phyloP scores from a whole-genome alignment of 179 eudicot species.

The Beta lomatogona region DNA sequence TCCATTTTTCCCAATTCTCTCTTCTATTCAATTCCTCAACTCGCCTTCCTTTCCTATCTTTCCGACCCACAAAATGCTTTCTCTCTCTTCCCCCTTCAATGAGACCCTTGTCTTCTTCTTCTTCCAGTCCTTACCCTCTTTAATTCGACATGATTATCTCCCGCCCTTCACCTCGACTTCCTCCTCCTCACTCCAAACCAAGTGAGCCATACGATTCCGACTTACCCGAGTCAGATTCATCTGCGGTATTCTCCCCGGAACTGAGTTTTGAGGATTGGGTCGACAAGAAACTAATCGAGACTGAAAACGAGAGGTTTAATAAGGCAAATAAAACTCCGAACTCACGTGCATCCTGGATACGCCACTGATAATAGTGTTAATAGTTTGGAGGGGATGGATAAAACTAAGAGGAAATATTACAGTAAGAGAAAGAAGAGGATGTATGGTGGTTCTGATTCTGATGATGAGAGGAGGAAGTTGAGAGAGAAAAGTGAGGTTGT shows the following conservation, averaged over 20 bases:
- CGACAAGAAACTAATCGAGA: conserved; percentile 54
- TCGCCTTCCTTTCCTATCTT: background rate
- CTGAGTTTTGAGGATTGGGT: conserved; percentile 79
- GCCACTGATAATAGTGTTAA: no score
- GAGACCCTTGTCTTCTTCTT: conserved; percentile 50
- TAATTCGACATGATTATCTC: conserved; percentile 85
- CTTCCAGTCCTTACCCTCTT: conserved; percentile 71
- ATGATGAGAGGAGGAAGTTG: conserved; percentile 50
- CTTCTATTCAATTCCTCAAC: conserved; percentile 34
- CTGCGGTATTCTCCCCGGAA: conserved; percentile 22
- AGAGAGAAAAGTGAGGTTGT: conserved; percentile 49
- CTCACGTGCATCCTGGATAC: no score
- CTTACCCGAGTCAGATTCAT: conserved; percentile 28
- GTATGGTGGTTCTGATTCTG: conserved; percentile 92
- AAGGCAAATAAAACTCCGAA: background rate
- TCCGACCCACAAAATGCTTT: conserved; percentile 2
- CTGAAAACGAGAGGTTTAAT: background rate
- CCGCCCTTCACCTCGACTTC: conserved; percentile 51
- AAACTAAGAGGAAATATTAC: conserved; percentile 76
- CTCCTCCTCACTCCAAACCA: conserved; percentile 35
- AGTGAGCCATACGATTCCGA: conserved; percentile 32
- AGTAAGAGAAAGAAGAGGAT: conserved; percentile 75
- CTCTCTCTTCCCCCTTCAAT: conserved; percentile 24
- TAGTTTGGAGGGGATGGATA: conserved; percentile 53
- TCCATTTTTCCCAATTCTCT: conserved; percentile 32